Evolutionary conservation across 1,284 basidiomycete genomes (phyloP), one percentile per base, ranked within the genome.

Genomic region (Hypsizygus ulmarius): DNA sequence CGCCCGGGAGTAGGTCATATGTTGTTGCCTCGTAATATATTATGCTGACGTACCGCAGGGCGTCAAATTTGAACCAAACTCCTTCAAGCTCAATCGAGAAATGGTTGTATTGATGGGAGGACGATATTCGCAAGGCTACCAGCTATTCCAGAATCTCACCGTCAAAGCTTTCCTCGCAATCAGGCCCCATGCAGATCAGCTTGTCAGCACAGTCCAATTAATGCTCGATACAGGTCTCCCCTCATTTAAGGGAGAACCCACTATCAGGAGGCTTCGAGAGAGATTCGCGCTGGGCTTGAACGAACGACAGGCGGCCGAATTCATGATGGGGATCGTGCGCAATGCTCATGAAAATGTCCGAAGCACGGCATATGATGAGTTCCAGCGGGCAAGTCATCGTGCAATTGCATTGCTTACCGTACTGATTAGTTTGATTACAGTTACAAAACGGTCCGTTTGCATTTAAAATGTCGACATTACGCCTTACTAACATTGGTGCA

Each of bases 51-150:
- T 43, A 15, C 37, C 28, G 16, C 57, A 93, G 87, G 93, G 94
- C 54, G 89, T 98, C 67, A 97, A 97, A 78, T 97, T 97, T 62
- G 95, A 97, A 64, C 94, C 95, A 0, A 89, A 81, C 64, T 95
- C 92, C 12, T 99, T 99, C 84, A 99, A 99, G 73, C 79, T 99
- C 28, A 95, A 92, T 51, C 92, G 94, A 64, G 97, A 99, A 65
- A 99, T 99, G 95, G 88, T 99, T 14, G 79, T 89, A 10, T 75
- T 99, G 27, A 99, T 99, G 97, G 97, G 97, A 40, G 97, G 97
- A 9, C 79, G 87, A 50, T 81, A 90, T 60, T 93, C 90, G 1
- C 89, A 95, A 67, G 97, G 97, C 10, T 99, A 97, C 68, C 82
- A 87, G 48, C 79, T 94, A 46, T 99, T 99, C 77, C 87, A 91